Percentiles rank a stretch among this genome's conserved stretches.
Conservation (phyloP, 805 yeast genomes). For the Yamadazyma insecticola region DNA sequence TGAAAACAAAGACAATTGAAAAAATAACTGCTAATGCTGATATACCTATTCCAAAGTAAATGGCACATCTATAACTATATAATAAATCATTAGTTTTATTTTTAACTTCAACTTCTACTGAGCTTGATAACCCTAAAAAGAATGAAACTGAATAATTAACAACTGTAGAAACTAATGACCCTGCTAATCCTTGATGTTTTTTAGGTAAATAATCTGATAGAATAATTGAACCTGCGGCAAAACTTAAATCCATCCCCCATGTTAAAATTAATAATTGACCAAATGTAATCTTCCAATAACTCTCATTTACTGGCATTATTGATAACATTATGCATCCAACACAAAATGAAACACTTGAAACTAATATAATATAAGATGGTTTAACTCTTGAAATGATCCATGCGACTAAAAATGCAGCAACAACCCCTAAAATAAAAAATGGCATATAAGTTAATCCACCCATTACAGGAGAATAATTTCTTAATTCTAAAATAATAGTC, state of each 20-base stretch:
- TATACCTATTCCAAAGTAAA: conserved; percentile 59
- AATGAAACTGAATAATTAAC: conserved; percentile 69
- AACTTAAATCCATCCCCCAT: conserved; percentile 76
- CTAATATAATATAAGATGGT: conserved; percentile 47
- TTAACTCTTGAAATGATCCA: conserved; percentile 40
- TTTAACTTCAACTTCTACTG: conserved; percentile 43
- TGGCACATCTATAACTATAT: conserved; percentile 51
- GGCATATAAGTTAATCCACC: conserved; percentile 39
- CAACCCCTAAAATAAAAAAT: conserved; percentile 49
- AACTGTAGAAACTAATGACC: conserved; percentile 65
- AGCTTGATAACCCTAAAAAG: conserved; percentile 68
- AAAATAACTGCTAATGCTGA: conserved; percentile 43
- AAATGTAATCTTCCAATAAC: conserved; percentile 55
- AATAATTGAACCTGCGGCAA: conserved; percentile 68
- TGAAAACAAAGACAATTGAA: conserved; percentile 22
- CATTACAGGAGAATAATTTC: conserved; percentile 36
- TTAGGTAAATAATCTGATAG: conserved; percentile 56
- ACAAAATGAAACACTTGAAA: conserved; percentile 51
- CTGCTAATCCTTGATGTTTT: conserved; percentile 73
- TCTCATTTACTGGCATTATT: conserved; percentile 53
- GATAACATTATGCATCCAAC: conserved; percentile 52
- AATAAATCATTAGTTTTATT: conserved; percentile 14
- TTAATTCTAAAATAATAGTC: conserved; percentile 45
- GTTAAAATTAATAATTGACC: conserved; percentile 53
- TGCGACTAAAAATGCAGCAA: conserved; percentile 53